Percentiles rank a stretch among this genome's conserved stretches.
phyloP scores from a whole-genome alignment of 768 basidiomycete species.

The Coprinopsis strossmayeri region DNA sequence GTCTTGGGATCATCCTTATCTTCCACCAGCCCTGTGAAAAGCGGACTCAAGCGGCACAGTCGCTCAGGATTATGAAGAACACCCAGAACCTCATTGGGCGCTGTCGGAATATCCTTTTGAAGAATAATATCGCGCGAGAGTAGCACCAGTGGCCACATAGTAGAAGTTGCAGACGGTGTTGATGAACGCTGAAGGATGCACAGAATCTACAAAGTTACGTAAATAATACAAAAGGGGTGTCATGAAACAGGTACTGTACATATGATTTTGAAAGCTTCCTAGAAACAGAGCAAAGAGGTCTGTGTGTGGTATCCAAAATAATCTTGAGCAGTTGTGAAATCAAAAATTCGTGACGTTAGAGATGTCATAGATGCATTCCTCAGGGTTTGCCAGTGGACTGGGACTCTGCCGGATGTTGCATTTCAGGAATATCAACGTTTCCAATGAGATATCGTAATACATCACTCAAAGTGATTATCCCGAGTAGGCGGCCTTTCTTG shows the following conservation, averaged over 20 bases:
- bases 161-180: no score
- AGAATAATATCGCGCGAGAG: not conserved
- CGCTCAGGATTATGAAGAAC: not conserved
- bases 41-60: not conserved
- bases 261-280: no score
- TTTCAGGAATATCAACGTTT: conserved; percentile 47
- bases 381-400: not conserved
- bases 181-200: no score
- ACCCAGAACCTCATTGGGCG: not conserved
- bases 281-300: no score
- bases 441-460: conserved; percentile 81
- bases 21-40: not conserved
- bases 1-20: not conserved
- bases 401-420: conserved; percentile 4
- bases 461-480: conserved; percentile 85
- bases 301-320: no score
- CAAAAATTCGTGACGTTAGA: no score
- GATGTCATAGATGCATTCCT: no score
- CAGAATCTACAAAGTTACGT: no score
- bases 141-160: not conserved
- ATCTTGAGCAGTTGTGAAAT: no score
- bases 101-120: not conserved
- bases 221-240: no score
- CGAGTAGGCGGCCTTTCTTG: conserved; percentile 76
- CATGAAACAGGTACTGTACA: no score